Conservation (phyloP, 2,329 filamentous ascomycete genomes). For the Diaporthe amygdali region DNA sequence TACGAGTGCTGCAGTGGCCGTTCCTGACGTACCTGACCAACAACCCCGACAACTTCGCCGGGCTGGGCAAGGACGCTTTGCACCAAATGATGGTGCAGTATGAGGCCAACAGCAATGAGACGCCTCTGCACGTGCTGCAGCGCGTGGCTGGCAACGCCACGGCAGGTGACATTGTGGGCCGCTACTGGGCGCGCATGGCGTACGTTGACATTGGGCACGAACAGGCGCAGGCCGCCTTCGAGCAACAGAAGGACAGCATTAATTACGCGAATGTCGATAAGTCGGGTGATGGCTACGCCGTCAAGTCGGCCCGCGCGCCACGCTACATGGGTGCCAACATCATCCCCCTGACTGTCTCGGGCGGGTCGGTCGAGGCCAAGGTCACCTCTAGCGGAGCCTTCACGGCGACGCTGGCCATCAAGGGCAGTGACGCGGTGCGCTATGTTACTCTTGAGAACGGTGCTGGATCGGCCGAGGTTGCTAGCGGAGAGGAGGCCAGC, state of each 20-base stretch:
- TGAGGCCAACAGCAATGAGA: slow-evolving; percentile 2
- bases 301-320: not conserved
- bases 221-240: not conserved
- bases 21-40: not conserved
- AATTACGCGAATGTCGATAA: not conserved
- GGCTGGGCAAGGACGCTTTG: not conserved
- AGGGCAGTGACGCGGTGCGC: slow-evolving; percentile 35
- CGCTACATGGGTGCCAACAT: not conserved
- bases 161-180: not conserved
- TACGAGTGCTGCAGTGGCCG: not conserved
- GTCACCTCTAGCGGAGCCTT: slow-evolving; percentile 31
- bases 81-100: slow-evolving; percentile 9
- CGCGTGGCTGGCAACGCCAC: not conserved
- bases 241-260: not conserved
- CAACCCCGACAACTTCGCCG: not conserved
- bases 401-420: slow-evolving; percentile 47
- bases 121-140: not conserved
- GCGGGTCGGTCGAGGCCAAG: not conserved
- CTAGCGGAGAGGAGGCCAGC: slow-evolving; percentile 46
- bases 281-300: not conserved
- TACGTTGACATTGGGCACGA: not conserved
- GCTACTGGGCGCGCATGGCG: slow-evolving; percentile 3
- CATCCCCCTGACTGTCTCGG: not conserved
- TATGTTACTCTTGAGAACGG: slow-evolving; percentile 44
- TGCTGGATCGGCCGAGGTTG: slow-evolving; percentile 38